These are phyloP conservation scores for Colletotrichum navitas DNA, from an alignment of 2,329 filamentous ascomycete genomes.

Conservation along the genomic window DNA sequence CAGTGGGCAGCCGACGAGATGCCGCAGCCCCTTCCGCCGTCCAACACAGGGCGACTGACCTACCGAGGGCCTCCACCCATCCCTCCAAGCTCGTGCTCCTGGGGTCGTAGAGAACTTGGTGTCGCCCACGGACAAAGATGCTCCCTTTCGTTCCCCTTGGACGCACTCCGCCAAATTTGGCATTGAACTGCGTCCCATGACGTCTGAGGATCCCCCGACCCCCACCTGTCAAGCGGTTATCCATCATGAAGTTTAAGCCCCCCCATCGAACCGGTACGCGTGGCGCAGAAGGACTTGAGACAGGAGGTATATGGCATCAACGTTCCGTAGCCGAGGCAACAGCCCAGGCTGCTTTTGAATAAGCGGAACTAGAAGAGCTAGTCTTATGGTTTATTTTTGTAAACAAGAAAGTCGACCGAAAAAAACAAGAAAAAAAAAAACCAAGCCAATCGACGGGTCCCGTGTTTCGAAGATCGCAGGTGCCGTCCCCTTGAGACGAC, in stretches of 20 bases:
- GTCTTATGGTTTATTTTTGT: neutral
- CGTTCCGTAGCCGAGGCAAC: neutral
- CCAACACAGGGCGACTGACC: neutral
- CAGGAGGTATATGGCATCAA: neutral
- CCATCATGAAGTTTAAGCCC: neutral
- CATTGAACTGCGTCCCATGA: neutral
- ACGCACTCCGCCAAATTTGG: no score
- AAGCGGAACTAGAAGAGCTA: neutral
- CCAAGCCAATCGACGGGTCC: no score
- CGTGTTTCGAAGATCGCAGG: neutral
- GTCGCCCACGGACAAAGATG: neutral
- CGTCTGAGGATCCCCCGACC: neutral
- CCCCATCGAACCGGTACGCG: neutral
- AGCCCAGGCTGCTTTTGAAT: conserved; percentile 4
- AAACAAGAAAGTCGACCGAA: neutral
- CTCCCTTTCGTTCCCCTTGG: neutral
- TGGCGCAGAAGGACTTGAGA: neutral
- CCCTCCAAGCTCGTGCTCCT: no score
- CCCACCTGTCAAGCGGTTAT: neutral
- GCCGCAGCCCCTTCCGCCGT: neutral
- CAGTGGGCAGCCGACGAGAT: neutral
- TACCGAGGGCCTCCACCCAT: neutral
- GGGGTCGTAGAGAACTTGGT: neutral
- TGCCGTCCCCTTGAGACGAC: conserved; percentile 14
- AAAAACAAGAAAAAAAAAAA: neutral